A percentile compares a stretch with the other conserved stretches of the same genome.
These are phyloP conservation scores for Suhomyces yuchorum DNA, from an alignment of 1,139 yeast species.

Conservation along the genomic window DNA sequence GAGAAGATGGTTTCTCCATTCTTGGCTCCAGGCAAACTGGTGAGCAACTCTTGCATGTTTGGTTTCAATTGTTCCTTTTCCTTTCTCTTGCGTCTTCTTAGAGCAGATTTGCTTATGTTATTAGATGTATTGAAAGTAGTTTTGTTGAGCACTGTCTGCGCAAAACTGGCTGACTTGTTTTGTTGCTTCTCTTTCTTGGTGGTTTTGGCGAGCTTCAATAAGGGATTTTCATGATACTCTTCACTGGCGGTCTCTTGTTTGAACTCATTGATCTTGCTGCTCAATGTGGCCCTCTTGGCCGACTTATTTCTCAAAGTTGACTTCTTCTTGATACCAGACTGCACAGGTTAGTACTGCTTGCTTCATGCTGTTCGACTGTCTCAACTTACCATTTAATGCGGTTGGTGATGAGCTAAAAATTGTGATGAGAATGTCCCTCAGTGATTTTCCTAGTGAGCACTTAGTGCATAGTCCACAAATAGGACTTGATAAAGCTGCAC, in stretches of 20 bases:
- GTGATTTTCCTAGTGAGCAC: not conserved
- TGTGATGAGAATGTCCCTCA: slow-evolving; percentile 3
- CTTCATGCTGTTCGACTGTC: not conserved
- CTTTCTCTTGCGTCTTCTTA: slow-evolving; percentile 67
- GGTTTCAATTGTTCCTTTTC: slow-evolving; percentile 65
- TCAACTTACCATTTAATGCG: slow-evolving; percentile 11
- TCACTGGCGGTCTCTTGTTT: slow-evolving; percentile 21
- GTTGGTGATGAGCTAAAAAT: slow-evolving; percentile 5
- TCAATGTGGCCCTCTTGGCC: slow-evolving; percentile 23
- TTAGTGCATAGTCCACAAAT: not conserved
- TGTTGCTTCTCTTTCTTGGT: slow-evolving; percentile 57
- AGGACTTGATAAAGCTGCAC: too few relatives aligned
- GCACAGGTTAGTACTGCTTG: slow-evolving; percentile 19
- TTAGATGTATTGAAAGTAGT: slow-evolving; percentile 37
- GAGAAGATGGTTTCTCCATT: slow-evolving; percentile 16
- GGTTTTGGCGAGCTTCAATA: slow-evolving; percentile 54
- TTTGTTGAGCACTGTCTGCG: slow-evolving; percentile 30
- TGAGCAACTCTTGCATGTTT: slow-evolving; percentile 62
- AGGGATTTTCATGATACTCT: slow-evolving; percentile 48
- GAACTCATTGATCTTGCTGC: slow-evolving; percentile 32
- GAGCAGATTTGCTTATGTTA: slow-evolving; percentile 63
- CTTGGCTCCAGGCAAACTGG: slow-evolving; percentile 49
- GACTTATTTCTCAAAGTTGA: slow-evolving; percentile 40
- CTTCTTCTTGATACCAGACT: slow-evolving; percentile 39
- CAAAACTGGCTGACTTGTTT: slow-evolving; percentile 34